Base-by-base conservation (phyloP, 495 filamentous ascomycete genomes). In the Xylaria castorea region DNA sequence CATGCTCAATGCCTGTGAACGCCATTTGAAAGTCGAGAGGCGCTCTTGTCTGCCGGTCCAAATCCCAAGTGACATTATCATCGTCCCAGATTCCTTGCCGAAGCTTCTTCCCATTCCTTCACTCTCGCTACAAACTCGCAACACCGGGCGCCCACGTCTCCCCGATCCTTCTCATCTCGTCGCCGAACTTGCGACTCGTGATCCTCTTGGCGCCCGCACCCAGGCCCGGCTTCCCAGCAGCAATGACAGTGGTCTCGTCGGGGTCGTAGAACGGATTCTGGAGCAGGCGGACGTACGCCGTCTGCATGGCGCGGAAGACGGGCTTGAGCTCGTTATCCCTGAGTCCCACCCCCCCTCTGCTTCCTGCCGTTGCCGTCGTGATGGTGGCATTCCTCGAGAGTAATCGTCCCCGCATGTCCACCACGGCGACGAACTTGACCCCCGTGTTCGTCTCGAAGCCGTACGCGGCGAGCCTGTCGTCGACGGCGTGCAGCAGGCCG, bases 361-460 rank as follows among this genome's bases (percentile, higher is more conserved):
- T 74, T 14, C 67, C 62, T 22, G 32, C 74, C 53, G 53, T 38
- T 72, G 68, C 53, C 71, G 81, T 61, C 38, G 80, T 74, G 60
- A 75, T 34, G 60, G 44, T 20, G 25, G 20, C 22, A 76, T 27
- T 71, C 69, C 50, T 69, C 66, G 62, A 70, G 61, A 68, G 73
- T 16, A 62, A 3, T 72, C 58, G 87, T 1, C 94, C 94, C 63
- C 91, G 87, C 85, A 97, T 90, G 80, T 98, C 96, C 18, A 98
- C 91, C 1, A 97, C 89, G 50, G 93, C 89, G 38, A 98, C 89
- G 74, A 99, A 89, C 80, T 93, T 94, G 38, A 95, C 89, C 7
- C 95, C 95, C 7, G 97, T 98, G 80, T 97, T 98, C n/a, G 96
- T 98, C 77, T 97, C 86, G 90, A 93, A 98, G 72, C 96, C 96